phyloP scores from a whole-genome alignment of 345 rosid species.

The Populus pruinosa region DNA sequence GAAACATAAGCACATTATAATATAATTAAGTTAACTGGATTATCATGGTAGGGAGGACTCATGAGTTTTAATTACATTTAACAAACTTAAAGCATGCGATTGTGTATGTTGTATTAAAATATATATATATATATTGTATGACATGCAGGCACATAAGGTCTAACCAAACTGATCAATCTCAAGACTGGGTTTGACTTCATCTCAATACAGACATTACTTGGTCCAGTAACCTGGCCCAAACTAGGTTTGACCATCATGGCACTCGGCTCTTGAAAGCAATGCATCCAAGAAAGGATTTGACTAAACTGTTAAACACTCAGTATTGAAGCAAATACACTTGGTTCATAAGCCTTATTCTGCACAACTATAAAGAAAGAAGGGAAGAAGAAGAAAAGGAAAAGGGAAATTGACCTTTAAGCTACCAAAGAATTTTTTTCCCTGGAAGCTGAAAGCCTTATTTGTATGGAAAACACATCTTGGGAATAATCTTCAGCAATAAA shows the following conservation, averaged over 20 bases:
- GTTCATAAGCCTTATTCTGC: not conserved
- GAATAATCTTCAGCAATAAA: not conserved
- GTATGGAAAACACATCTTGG: conserved; percentile 15
- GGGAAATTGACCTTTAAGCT: conserved; percentile 10
- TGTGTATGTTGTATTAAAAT: not conserved
- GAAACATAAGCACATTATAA: not conserved
- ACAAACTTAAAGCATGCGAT: not conserved
- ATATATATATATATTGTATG: too few species aligned
- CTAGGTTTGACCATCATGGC: not conserved
- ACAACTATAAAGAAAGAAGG: not conserved
- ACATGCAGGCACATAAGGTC: not conserved
- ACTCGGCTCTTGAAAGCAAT: not conserved
- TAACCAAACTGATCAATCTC: not conserved
- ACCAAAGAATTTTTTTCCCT: conserved; percentile 16
- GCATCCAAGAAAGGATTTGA: not conserved
- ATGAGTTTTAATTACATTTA: too few species aligned
- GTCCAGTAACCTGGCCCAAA: not conserved
- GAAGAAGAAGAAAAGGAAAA: not conserved
- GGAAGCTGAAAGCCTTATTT: conserved; percentile 26
- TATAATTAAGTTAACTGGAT: not conserved
- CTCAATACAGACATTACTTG: not conserved
- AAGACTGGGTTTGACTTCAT: not conserved
- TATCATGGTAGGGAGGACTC: not conserved
- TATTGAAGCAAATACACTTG: not conserved
- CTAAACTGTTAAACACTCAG: not conserved